Base-by-base conservation (phyloP, 202 grass and related monocot species). In the Digitaria exilis region DNA sequence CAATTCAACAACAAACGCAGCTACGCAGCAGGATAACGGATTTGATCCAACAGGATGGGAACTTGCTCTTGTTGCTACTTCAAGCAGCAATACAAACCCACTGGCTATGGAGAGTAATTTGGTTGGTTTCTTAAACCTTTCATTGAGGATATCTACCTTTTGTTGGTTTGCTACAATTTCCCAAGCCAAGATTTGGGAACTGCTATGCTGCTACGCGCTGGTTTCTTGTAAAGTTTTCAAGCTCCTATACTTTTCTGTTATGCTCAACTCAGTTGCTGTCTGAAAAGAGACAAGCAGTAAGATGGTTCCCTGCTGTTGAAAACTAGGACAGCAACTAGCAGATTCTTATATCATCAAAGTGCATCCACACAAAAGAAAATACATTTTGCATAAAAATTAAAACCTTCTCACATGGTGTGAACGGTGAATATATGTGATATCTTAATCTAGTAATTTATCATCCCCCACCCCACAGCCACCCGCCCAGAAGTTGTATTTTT, bases 1-100 rank as follows among this genome's bases (percentile, higher is more conserved):
- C 75, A 76, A 63, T 67, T 69, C 80, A 83, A 69, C 82, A 41
- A 79, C 74, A 71, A 86, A 70, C 51, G 80, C 80, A 52, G 66
- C 73, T 35, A 84, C 74, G 46, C 32, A 62, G 52, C 90, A 93
- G 82, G 90, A 94, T 81, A 82, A 76, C 73, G 93, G 83, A 85
- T 98, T 96, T 87, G 96, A 98, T 76, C 96, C 96, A 87, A 89
- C 96, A 46, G 96, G 93, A 85, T 98, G 96, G 96, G 96, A 98
- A 78, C 96, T 98, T 81, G 89, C 96, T 55, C 93, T 98, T 88
- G 96, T 98, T 87, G 63, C 87, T 80, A 79, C 92, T 71, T 77
- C 91, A 9, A 94, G 89, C 65, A 92, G 85, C 60, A 88, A 87
- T 50, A 82, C 73, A 13, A 84, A 76, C 82, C 62, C 93, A 82